Base-by-base conservation (phyloP, 2,329 filamentous ascomycete genomes). In the Pseudogymnoascus pannorum region DNA sequence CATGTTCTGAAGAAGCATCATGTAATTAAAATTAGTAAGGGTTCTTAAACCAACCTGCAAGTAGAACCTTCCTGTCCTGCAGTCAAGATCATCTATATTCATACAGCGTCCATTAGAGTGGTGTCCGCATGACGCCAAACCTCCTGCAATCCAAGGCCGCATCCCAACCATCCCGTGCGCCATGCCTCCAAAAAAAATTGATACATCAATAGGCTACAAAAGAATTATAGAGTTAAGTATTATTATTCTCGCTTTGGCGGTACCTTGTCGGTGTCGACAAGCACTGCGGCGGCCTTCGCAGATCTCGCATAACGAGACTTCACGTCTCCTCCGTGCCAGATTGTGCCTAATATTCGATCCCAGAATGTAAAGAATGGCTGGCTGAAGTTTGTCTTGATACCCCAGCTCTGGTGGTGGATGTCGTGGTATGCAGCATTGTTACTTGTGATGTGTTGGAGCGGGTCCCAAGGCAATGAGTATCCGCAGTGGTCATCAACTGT, bases 401-500 rank as follows among this genome's bases (percentile, higher is more conserved):
- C 94, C 92, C 93, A 97, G 75, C 90, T 95, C 76, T 99, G 94
- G 77, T 99, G 94, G 76, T 99, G 94, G 63, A 99, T 93, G 72
- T 99, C 94, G 72, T 99, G 94, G 75, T 97, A 99, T 35, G 87
- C 88, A 24, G 94, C 93, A 68, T 97, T 97, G 80, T 99, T 97
- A 73, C 89, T 89, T 48, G 92, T 96, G 64, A 97, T 81, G 72
- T 88, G 87, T 79, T 97, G 92, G 60, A 97, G 79, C 2, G 93
- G 93, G 74, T 99, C 94, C 85, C 89, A 97, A 1, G 94, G 94
- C 64, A 99, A 87, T n/a, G 86, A 81, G 72, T 97, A 99, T 66
- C 94, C 94, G 75, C 93, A 97, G 77, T 99, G 94, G 72, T 99
- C 94, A 71, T 97, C 92, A 24, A 97, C 91, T 0, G 94, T 97